These are phyloP conservation scores for Magnaporthales sp. DNA, from an alignment of 2,329 filamentous ascomycete species.

Conservation along the genomic window DNA sequence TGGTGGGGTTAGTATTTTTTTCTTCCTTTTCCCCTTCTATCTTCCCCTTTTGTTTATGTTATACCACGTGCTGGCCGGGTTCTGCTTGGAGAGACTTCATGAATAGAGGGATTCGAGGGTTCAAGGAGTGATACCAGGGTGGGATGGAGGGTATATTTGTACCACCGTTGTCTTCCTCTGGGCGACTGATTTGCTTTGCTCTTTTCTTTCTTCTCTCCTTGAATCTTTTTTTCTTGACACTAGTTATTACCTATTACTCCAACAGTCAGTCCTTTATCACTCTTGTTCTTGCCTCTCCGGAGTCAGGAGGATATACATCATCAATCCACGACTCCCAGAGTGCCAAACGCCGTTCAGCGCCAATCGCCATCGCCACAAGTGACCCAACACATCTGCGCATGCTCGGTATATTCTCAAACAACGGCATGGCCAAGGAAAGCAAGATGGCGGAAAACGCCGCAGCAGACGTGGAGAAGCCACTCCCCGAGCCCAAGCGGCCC, in stretches of 20 bases:
- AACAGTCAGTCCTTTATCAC: background rate
- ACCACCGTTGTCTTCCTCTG: background rate
- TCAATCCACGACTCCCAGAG: background rate
- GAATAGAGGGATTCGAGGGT: background rate
- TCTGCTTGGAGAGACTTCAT: background rate
- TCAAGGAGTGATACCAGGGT: background rate
- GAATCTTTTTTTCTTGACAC: background rate
- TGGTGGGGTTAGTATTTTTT: background rate
- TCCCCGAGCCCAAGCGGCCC: slow-evolving; percentile 21
- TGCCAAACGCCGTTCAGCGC: background rate
- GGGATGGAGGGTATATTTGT: background rate
- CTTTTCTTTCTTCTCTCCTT: background rate
- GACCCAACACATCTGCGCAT: background rate
- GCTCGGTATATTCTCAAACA: background rate
- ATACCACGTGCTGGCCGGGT: background rate
- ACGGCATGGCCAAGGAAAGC: background rate
- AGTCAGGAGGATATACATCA: background rate
- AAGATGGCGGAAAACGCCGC: background rate
- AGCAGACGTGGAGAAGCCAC: slow-evolving; percentile 13
- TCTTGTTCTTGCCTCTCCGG: background rate
- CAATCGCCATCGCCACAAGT: background rate
- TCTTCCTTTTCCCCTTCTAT: background rate
- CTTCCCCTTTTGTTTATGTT: background rate
- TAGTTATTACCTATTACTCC: background rate
- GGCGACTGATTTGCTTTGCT: background rate